Percentiles rank a stretch among this genome's conserved stretches.
These are phyloP conservation scores for Cladosporium sp. DNA, from an alignment of 2,329 filamentous ascomycete species.

Conservation along the genomic window DNA sequence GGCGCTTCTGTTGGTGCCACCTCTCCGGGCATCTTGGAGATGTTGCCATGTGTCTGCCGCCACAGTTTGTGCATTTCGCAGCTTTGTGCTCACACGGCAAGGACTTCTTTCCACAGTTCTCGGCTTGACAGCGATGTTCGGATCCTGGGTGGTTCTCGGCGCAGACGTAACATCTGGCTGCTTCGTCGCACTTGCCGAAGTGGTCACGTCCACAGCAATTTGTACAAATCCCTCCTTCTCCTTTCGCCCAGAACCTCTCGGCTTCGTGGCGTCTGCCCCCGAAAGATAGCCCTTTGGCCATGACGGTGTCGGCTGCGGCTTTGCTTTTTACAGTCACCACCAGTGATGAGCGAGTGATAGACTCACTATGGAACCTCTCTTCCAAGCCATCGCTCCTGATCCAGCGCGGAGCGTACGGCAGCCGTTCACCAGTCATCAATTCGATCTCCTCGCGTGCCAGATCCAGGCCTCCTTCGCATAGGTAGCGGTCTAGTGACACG, in stretches of 20 bases:
- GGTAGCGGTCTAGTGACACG: too few species aligned
- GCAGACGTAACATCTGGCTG: background rate
- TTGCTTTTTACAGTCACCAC: constrained; percentile 3
- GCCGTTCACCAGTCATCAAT: background rate
- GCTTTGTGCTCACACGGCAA: background rate
- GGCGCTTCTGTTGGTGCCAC: too few species aligned
- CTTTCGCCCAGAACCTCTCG: background rate
- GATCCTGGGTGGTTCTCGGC: background rate
- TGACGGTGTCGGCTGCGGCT: background rate
- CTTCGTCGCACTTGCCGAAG: background rate
- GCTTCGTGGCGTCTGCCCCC: background rate
- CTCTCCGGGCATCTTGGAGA: background rate
- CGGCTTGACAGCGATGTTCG: background rate
- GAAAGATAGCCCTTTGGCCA: background rate
- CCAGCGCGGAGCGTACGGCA: background rate
- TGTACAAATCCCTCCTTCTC: background rate
- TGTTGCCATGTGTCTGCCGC: background rate
- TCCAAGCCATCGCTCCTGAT: background rate
- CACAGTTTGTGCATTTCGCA: background rate
- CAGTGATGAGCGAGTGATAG: constrained; percentile 3
- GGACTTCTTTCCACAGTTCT: background rate
- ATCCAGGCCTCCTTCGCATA: too few species aligned
- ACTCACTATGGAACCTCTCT: background rate
- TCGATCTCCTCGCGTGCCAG: background rate
- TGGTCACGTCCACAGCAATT: background rate